These are phyloP conservation scores for Suhomyces maxii DNA, from an alignment of 1,139 yeast genomes.

Conservation along the genomic window DNA sequence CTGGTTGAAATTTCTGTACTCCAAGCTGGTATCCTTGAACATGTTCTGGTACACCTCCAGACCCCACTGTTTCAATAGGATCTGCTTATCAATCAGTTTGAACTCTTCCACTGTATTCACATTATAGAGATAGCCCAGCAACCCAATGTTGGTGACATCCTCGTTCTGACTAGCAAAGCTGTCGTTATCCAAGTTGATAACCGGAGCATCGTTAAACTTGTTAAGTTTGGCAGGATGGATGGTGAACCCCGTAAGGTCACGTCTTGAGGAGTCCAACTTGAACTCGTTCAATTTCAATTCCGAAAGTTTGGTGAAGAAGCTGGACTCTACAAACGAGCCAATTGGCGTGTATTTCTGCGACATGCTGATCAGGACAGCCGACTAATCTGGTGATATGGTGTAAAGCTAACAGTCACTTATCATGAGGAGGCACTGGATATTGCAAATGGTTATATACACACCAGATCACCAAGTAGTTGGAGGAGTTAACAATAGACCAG, in stretches of 20 bases:
- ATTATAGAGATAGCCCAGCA: conserved; percentile 46
- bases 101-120: conserved; percentile 87
- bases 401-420: no score
- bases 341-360: conserved; percentile 47
- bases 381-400: neutral
- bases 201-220: conserved; percentile 44
- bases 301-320: conserved; percentile 77
- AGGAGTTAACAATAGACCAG: no score
- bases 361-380: neutral
- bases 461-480: no score
- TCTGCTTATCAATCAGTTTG: conserved; percentile 61
- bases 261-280: conserved; percentile 55
- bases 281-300: conserved; percentile 64
- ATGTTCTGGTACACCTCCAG: conserved; percentile 20
- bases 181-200: conserved; percentile 38
- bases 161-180: conserved; percentile 42
- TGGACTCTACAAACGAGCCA: conserved; percentile 77
- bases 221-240: conserved; percentile 33
- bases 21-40: conserved; percentile 10
- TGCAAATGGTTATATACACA: no score
- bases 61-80: conserved; percentile 52
- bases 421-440: no score
- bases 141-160: conserved; percentile 18
- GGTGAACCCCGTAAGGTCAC: conserved; percentile 39
- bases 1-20: conserved; percentile 22